A percentile compares a stretch with the other conserved stretches of the same genome.
phyloP scores from a whole-genome alignment of 1,139 yeast genomes.

The Suhomyces terraborum region DNA sequence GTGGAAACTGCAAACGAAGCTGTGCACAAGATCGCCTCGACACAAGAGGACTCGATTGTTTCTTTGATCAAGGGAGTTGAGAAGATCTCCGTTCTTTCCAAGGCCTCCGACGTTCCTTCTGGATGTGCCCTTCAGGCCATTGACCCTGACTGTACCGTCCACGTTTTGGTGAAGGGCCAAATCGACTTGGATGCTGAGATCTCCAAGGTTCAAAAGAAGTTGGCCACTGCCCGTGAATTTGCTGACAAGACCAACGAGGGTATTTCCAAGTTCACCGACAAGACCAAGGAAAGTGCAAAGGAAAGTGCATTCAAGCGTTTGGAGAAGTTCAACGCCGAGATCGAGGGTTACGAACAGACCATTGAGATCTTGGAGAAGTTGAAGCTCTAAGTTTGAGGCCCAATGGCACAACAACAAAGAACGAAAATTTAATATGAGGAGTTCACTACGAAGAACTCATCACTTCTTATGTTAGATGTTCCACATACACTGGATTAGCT shows the following conservation, averaged over 20 bases:
- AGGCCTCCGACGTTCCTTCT: slow-evolving; percentile 62
- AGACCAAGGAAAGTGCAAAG: slow-evolving; percentile 81
- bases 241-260: slow-evolving; percentile 42
- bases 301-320: slow-evolving; percentile 71
- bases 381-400: slow-evolving; percentile 48
- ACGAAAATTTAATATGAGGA: no score
- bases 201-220: slow-evolving; percentile 74
- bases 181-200: slow-evolving; percentile 92
- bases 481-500: no score
- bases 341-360: slow-evolving; percentile 80
- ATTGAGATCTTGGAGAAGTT: slow-evolving; percentile 73
- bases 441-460: no score
- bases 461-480: not conserved
- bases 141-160: slow-evolving; percentile 80
- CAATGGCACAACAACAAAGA: no score
- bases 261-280: slow-evolving; percentile 75
- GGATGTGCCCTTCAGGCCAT: slow-evolving; percentile 90
- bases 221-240: slow-evolving; percentile 60
- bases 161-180: slow-evolving; percentile 89
- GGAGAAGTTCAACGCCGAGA: slow-evolving; percentile 78
- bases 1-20: slow-evolving; percentile 64
- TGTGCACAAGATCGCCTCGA: slow-evolving; percentile 53
- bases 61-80: slow-evolving; percentile 91
- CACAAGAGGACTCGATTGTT: slow-evolving; percentile 81
- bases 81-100: slow-evolving; percentile 61